Evolutionary conservation across 164 flowering plant genomes (phyloP).

Genomic region (Chimonanthus praecox): DNA sequence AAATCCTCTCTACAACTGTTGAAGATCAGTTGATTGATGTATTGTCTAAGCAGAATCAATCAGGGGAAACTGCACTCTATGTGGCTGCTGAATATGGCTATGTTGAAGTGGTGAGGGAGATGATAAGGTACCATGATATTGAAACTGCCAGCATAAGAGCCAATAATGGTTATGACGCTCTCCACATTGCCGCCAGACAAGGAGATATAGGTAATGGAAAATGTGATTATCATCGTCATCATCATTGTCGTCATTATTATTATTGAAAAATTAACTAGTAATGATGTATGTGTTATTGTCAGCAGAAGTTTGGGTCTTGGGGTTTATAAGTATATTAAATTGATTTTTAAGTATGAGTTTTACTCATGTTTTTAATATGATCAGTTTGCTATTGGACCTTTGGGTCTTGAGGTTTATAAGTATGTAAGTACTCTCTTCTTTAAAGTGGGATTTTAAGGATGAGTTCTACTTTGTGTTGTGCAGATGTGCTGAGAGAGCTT

Average conservation of each 20-base stretch:
- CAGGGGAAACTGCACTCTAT: slow-evolving; percentile 83
- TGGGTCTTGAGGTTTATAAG: too few relatives aligned
- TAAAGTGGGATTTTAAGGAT: too few relatives aligned
- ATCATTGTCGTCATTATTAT: too few relatives aligned
- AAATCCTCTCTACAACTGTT: slow-evolving; percentile 30
- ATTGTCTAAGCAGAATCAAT: slow-evolving; percentile 61
- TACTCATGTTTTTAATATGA: too few relatives aligned
- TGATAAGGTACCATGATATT: slow-evolving; percentile 68
- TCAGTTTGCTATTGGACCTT: too few relatives aligned
- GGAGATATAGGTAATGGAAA: slow-evolving; percentile 63
- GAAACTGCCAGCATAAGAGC: slow-evolving; percentile 75
- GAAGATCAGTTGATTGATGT: slow-evolving; percentile 52
- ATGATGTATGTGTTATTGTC: too few relatives aligned
- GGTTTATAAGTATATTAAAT: too few relatives aligned
- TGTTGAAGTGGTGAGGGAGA: slow-evolving; percentile 62
- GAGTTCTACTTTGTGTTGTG: slow-evolving; percentile 4
- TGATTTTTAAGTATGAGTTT: too few relatives aligned
- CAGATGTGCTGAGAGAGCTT: slow-evolving; percentile 67
- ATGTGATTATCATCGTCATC: too few relatives aligned
- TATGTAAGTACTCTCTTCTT: too few relatives aligned
- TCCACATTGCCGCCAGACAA: slow-evolving; percentile 95
- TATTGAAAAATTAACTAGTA: too few relatives aligned
- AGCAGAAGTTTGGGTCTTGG: too few relatives aligned
- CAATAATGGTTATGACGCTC: slow-evolving; percentile 84
- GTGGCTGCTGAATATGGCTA: slow-evolving; percentile 90